These are phyloP conservation scores for Elsinoe batatas DNA, from an alignment of 2,329 filamentous ascomycete genomes.

Conservation along the genomic window DNA sequence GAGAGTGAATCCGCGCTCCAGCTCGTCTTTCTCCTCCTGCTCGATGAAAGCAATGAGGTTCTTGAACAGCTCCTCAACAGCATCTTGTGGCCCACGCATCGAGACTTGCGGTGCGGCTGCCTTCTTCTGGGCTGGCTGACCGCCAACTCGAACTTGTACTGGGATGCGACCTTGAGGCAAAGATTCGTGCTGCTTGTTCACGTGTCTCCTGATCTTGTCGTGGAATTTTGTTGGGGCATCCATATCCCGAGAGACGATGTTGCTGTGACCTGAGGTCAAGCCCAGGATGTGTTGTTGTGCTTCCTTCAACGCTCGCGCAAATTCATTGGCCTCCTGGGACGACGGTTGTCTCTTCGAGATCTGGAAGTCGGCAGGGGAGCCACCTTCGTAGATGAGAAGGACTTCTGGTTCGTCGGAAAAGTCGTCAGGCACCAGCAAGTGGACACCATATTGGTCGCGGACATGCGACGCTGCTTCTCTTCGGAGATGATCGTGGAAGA, in stretches of 20 bases:
- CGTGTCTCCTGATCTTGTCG: slow-evolving; percentile 52
- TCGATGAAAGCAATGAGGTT: slow-evolving; percentile 73
- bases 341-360: slow-evolving; percentile 48
- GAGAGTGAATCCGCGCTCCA: slow-evolving; percentile 78
- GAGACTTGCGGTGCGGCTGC: slow-evolving; percentile 48
- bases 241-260: slow-evolving; percentile 45
- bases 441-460: slow-evolving; percentile 60
- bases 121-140: slow-evolving; percentile 35
- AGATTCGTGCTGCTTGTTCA: slow-evolving; percentile 46
- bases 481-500: slow-evolving; percentile 66
- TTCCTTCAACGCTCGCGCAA: slow-evolving; percentile 48
- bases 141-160: slow-evolving; percentile 45
- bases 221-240: slow-evolving; percentile 52
- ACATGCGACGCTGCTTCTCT: slow-evolving; percentile 54
- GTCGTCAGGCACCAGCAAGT: slow-evolving; percentile 59
- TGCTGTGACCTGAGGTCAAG: slow-evolving; percentile 44
- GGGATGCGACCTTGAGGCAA: slow-evolving; percentile 43
- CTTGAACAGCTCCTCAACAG: slow-evolving; percentile 59
- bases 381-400: slow-evolving; percentile 65
- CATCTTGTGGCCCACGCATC: slow-evolving; percentile 65
- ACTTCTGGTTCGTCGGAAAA: slow-evolving; percentile 51
- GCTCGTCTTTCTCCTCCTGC: slow-evolving; percentile 84
- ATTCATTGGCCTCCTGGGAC: slow-evolving; percentile 44
- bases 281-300: slow-evolving; percentile 48
- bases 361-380: slow-evolving; percentile 43